Evolutionary conservation across 2,329 filamentous ascomycete species (phyloP).

Genomic region (Lizonia empirigonia): DNA sequence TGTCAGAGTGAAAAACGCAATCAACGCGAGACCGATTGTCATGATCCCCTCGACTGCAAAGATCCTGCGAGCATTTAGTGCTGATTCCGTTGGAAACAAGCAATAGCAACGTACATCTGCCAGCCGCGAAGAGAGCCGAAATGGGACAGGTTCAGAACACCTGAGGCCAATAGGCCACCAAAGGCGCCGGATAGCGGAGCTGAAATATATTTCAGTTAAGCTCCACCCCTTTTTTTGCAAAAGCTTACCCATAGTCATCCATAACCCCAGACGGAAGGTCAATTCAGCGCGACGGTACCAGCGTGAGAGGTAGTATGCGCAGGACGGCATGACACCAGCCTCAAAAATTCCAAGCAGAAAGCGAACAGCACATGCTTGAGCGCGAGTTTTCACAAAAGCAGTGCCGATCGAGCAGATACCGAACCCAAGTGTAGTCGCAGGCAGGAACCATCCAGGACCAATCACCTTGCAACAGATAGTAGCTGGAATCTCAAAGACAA

Average conservation of each 20-base stretch:
- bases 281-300: constrained; percentile 73
- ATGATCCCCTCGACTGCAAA: constrained; percentile 71
- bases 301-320: constrained; percentile 71
- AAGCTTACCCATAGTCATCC: constrained; percentile 67
- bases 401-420: constrained; percentile 66
- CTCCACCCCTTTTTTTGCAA: too few species aligned
- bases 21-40: constrained; percentile 59
- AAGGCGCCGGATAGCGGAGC: constrained; percentile 70
- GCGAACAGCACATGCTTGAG: constrained; percentile 62
- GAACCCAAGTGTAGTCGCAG: constrained; percentile 63
- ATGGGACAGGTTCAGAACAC: constrained; percentile 63
- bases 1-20: constrained; percentile 66
- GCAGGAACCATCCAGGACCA: constrained; percentile 72
- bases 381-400: constrained; percentile 63
- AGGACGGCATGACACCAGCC: constrained; percentile 71
- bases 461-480: constrained; percentile 70
- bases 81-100: too few species aligned
- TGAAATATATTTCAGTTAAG: too few species aligned
- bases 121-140: constrained; percentile 62
- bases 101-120: constrained; percentile 63
- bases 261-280: constrained; percentile 67
- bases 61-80: too few species aligned
- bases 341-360: constrained; percentile 70
- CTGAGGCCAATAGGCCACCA: constrained; percentile 65
- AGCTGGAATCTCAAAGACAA: constrained; percentile 71